These are phyloP conservation scores for Glutinoglossum americanum DNA, from an alignment of 495 filamentous ascomycete species.

Conservation along the genomic window DNA sequence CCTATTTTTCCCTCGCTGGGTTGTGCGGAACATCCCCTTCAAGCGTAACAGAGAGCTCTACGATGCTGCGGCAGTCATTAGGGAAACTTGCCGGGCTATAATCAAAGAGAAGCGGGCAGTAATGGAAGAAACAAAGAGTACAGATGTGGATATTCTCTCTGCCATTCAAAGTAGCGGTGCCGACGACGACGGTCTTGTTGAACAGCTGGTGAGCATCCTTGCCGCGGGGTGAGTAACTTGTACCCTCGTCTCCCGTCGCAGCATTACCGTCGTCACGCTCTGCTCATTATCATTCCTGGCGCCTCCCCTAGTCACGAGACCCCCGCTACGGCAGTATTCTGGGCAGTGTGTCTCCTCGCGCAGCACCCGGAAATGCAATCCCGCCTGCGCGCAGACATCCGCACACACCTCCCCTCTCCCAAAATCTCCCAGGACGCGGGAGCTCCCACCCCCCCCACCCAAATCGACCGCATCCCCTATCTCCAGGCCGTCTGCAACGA, in stretches of 20 bases:
- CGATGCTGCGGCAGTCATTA: conserved; percentile 33
- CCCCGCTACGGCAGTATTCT: conserved; percentile 36
- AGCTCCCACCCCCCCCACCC: conserved; percentile 20
- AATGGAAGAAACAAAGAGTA: conserved; percentile 27
- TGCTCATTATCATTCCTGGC: no score
- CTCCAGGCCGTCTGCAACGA: conserved; percentile 42
- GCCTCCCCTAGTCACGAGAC: conserved; percentile 38
- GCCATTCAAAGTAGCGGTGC: conserved; percentile 60
- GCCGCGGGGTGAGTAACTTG: conserved; percentile 36
- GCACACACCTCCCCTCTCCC: conserved; percentile 36
- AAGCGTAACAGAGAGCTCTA: conserved; percentile 40
- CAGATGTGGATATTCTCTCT: conserved; percentile 58
- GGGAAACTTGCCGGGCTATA: conserved; percentile 37
- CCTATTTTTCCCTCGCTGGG: conserved; percentile 25
- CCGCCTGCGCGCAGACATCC: conserved; percentile 37
- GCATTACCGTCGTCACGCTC: no score
- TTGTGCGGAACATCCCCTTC: conserved; percentile 35
- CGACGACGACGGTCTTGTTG: conserved; percentile 56
- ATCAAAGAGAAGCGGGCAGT: conserved; percentile 46
- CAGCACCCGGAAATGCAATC: conserved; percentile 33
- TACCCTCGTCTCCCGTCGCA: neutral
- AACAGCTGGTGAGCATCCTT: conserved; percentile 92
- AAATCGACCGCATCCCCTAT: conserved; percentile 33
- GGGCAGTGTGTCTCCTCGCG: conserved; percentile 37
- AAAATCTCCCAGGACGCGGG: conserved; percentile 14